These are phyloP conservation scores for Gonapodya sp. DNA, from an alignment of 192 early-diverging fungal species.

Conservation along the genomic window DNA sequence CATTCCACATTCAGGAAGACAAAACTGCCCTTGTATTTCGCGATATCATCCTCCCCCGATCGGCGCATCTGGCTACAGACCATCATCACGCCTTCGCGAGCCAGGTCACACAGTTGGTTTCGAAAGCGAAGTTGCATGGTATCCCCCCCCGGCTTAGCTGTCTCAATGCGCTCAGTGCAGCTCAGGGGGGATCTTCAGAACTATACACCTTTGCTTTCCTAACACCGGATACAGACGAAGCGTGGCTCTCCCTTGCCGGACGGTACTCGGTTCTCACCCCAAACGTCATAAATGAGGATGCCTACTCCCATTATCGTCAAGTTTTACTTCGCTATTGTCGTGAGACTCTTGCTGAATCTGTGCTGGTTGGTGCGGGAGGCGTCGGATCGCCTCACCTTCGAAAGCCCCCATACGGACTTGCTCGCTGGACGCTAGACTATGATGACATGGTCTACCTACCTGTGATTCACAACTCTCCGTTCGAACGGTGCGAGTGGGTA, in stretches of 20 bases:
- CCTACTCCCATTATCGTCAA: background rate
- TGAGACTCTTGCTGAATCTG: background rate
- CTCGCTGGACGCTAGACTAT: background rate
- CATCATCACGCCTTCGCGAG: background rate
- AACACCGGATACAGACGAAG: background rate
- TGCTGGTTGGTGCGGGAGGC: background rate
- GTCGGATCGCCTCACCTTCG: background rate
- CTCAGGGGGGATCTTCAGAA: background rate
- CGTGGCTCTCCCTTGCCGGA: background rate
- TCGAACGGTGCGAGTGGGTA: background rate
- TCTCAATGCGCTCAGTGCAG: background rate
- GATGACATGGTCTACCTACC: background rate
- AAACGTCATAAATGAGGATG: background rate
- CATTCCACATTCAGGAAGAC: background rate
- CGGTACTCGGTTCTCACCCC: background rate
- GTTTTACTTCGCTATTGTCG: background rate
- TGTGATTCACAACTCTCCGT: background rate
- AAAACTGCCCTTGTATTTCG: background rate
- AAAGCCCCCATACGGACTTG: background rate
- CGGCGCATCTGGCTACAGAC: background rate
- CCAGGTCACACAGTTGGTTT: background rate
- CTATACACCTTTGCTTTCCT: background rate
- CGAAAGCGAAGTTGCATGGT: background rate
- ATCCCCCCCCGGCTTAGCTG: background rate
- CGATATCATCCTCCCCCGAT: background rate